Evolutionary conservation across 306 rosid species (phyloP).

Genomic region (Vigna nakashimae): DNA sequence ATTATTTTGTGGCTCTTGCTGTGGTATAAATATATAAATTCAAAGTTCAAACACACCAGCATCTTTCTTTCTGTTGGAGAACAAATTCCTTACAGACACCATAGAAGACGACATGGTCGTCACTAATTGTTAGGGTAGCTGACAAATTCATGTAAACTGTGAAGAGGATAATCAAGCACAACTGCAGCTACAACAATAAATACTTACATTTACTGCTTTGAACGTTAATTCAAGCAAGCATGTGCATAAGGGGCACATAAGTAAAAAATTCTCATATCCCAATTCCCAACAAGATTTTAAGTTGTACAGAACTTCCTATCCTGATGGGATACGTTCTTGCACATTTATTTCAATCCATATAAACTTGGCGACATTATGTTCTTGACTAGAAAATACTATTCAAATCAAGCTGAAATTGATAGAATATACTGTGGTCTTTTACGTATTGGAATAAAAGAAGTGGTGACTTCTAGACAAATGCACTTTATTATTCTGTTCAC

Average conservation of each 20-base stretch:
- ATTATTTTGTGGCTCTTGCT: neutral
- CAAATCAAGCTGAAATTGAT: conserved; percentile 29
- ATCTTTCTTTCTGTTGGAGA: conserved; percentile 14
- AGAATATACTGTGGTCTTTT: neutral
- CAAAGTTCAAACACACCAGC: conserved; percentile 8
- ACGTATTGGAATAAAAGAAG: neutral
- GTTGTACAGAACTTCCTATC: neutral
- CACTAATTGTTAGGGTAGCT: neutral
- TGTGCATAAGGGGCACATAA: neutral
- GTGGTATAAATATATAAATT: conserved; percentile 10
- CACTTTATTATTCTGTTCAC: conserved; percentile 1
- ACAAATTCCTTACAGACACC: conserved; percentile 12
- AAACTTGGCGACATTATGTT: neutral
- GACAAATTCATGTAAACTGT: conserved; percentile 18
- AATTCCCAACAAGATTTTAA: neutral
- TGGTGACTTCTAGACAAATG: neutral
- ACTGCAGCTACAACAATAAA: neutral
- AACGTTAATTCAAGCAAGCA: neutral
- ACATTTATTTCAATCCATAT: conserved; percentile 16
- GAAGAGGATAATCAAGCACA: conserved; percentile 22
- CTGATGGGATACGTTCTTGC: conserved; percentile 28
- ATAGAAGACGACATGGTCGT: neutral
- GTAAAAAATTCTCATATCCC: neutral
- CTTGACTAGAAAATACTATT: conserved; percentile 9
- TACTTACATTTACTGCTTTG: neutral